Base-by-base conservation (phyloP, 1,139 yeast species). In the Saccharomyces hybrid region DNA sequence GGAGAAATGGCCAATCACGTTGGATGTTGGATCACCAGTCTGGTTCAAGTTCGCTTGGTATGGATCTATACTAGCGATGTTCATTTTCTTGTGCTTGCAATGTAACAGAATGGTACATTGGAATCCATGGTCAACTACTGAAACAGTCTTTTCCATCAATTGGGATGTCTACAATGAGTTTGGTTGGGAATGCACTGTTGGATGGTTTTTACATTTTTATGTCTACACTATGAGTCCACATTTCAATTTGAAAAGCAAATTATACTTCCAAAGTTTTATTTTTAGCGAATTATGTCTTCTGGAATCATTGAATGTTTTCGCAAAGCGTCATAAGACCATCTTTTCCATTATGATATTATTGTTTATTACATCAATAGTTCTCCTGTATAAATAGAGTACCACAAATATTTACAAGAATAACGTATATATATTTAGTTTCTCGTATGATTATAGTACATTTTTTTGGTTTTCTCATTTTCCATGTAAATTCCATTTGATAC, bases 261-360 rank as follows among this genome's bases (percentile, higher is more conserved):
- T 80, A 64, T 85, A 84, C 67, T 66, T 83, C 51, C 88, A 89
- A 48, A 76, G 87, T 0, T 71, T 81, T 48, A 79, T 81, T 63
- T 81, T 84, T 66, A 87, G 84, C 2, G 70, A 82, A 32, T 70
- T 84, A 57, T 71, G 79, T 11, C 67, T 78, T 27, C 50, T 55
- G 9, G 55, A 54, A 29, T 42, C 57, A 2, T 12, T 58, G 14
- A 50, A 57, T 48, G 31, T 54, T 8, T 27, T 62, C 24, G 12
- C 44, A 5, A 11, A 38, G 24, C 6, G 5, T 19, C 24, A 16
- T 38, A 38, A 52, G 9, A 56, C 60, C 59, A 51, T 52, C 21
- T 49, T 44, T n/a, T 42, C 52, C 42, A 42, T 48, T 38, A n/a
- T 34, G 26, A 31, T 32, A 21, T 49, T 19, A 4, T 24, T 12